Evolutionary conservation across 192 early-diverging fungal species (phyloP).

Genomic region (Linnemannia hyalina): DNA sequence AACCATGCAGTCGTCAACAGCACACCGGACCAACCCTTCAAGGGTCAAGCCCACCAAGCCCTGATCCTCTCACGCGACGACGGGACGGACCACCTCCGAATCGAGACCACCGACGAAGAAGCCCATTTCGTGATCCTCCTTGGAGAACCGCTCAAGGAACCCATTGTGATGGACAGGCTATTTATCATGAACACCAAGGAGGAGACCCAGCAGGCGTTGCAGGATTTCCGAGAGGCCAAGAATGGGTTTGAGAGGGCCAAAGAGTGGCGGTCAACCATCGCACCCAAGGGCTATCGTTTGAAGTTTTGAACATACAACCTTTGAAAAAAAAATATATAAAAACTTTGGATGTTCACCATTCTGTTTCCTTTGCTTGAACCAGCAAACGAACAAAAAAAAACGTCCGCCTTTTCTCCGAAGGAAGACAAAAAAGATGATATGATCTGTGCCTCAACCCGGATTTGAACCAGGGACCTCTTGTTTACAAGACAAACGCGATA

Average conservation of each 20-base stretch:
- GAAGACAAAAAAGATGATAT: conserved; percentile 10
- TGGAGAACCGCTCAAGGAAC: conserved; percentile 59
- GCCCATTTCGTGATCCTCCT: conserved; percentile 42
- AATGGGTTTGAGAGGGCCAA: conserved; percentile 81
- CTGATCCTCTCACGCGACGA: conserved; percentile 31
- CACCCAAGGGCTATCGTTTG: conserved; percentile 39
- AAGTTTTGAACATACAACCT: conserved; percentile 20
- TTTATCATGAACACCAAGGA: conserved; percentile 75
- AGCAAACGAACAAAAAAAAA: not conserved
- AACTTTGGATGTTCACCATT: too few species aligned
- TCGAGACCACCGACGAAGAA: conserved; percentile 22
- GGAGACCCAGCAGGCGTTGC: conserved; percentile 62
- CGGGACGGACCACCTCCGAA: not conserved
- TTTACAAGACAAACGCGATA: conserved; percentile 54
- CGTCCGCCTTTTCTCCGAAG: not conserved
- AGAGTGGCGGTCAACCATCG: conserved; percentile 64
- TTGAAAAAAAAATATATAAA: too few species aligned
- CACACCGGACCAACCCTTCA: conserved; percentile 44
- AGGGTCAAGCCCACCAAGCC: conserved; percentile 55
- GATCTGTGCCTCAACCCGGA: conserved; percentile 43
- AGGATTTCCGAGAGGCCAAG: conserved; percentile 69
- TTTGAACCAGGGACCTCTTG: conserved; percentile 56
- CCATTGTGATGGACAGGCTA: conserved; percentile 72
- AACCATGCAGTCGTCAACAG: conserved; percentile 45
- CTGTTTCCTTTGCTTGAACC: too few species aligned